A percentile compares a stretch with the other conserved stretches of the same genome.
phyloP scores from a whole-genome alignment of 1,284 basidiomycete species.

The Cutaneotrichosporon arboriforme region DNA sequence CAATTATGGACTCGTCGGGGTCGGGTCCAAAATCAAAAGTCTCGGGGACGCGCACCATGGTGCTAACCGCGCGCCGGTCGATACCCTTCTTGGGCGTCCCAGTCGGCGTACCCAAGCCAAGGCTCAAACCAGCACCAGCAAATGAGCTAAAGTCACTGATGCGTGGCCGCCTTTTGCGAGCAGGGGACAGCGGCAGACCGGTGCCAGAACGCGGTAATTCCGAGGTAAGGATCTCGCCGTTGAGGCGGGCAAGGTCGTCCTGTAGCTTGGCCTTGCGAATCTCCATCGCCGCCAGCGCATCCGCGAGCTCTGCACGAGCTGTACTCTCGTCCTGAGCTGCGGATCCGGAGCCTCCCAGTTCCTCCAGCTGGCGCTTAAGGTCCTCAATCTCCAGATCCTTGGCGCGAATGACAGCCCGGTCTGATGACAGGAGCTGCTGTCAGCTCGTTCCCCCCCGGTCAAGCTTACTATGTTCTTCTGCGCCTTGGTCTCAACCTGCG shows the following conservation, averaged over 20 bases:
- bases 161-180: constrained; percentile 38
- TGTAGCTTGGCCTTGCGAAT: constrained; percentile 37
- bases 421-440: constrained; percentile 37
- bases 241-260: constrained; percentile 41
- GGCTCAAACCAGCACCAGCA: constrained; percentile 20
- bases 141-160: constrained; percentile 43
- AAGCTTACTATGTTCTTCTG: constrained; percentile 51
- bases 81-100: constrained; percentile 18
- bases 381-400: constrained; percentile 50
- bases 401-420: constrained; percentile 47
- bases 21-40: constrained; percentile 9
- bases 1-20: constrained; percentile 14
- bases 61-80: constrained; percentile 43
- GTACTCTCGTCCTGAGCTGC: neutral
- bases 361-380: constrained; percentile 42
- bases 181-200: constrained; percentile 21
- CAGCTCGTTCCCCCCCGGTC: neutral
- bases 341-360: constrained; percentile 10
- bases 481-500: constrained; percentile 55
- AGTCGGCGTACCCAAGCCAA: constrained; percentile 23
- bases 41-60: constrained; percentile 30
- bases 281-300: constrained; percentile 41
- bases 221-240: constrained; percentile 45
- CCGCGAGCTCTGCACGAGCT: constrained; percentile 28
- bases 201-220: constrained; percentile 27